A percentile compares a stretch with the other conserved stretches of the same genome.
Evolutionary conservation across 768 basidiomycete genomes (phyloP).

Genomic region (Pulveroboletus sp.): DNA sequence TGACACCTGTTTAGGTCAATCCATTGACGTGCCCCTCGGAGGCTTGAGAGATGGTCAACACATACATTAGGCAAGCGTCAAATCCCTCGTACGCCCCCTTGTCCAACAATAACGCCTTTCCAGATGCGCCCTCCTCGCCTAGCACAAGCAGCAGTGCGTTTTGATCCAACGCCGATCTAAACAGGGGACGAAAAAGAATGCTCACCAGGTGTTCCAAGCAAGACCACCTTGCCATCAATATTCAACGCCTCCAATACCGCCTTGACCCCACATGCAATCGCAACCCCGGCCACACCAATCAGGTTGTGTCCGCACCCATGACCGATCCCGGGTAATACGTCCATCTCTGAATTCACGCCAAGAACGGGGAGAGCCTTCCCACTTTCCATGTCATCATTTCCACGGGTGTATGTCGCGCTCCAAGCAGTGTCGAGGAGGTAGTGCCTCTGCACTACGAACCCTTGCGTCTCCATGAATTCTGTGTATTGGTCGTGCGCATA

Average conservation of each 20-base stretch:
- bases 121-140: constrained; percentile 80
- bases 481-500: constrained; percentile 73
- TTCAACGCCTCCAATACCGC: constrained; percentile 57
- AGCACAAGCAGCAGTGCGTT: neutral
- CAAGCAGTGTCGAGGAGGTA: constrained; percentile 72
- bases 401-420: constrained; percentile 59
- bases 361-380: constrained; percentile 35
- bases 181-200: neutral
- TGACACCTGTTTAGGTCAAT: constrained; percentile 55
- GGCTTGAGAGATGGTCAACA: constrained; percentile 2
- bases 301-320: constrained; percentile 83
- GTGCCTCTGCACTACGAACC: constrained; percentile 61
- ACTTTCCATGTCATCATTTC: neutral
- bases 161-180: neutral
- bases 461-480: constrained; percentile 60
- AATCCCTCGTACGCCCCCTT: constrained; percentile 72
- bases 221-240: constrained; percentile 62
- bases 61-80: constrained; percentile 73
- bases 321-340: constrained; percentile 54
- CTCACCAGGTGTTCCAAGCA: constrained; percentile 77
- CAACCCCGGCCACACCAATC: constrained; percentile 73
- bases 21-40: no score
- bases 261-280: constrained; percentile 65
- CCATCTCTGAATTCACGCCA: constrained; percentile 82
- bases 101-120: constrained; percentile 67